A percentile compares a stretch with the other conserved stretches of the same genome.
Conservation (phyloP, 2,329 filamentous ascomycete genomes). For the Aspergillus tamarii region DNA sequence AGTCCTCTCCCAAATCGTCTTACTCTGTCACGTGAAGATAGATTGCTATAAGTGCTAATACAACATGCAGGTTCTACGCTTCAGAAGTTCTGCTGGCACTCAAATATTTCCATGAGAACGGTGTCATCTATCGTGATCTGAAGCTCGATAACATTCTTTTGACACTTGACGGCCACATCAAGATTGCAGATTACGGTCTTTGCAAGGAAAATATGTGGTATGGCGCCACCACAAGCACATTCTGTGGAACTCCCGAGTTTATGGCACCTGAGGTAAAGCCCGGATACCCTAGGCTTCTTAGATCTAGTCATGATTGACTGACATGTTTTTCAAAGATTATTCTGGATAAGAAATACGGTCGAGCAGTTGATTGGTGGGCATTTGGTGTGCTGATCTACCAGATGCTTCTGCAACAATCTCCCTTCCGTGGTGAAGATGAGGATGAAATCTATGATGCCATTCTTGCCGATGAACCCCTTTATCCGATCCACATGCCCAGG, state of each 20-base stretch:
- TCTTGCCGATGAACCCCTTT: conserved; percentile 93
- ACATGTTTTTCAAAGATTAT: conserved; percentile 67
- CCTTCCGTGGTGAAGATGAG: conserved; percentile 97
- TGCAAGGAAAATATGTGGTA: conserved; percentile 99
- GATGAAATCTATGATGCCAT: conserved; percentile 99
- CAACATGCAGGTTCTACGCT: conserved; percentile 78
- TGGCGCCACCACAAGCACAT: conserved; percentile 92
- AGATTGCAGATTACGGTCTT: conserved; percentile 96
- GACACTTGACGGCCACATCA: conserved; percentile 94
- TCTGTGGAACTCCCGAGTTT: conserved; percentile 99
- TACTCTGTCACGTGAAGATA: background rate
- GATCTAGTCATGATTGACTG: conserved; percentile 11
- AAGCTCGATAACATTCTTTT: conserved; percentile 89
- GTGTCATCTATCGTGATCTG: conserved; percentile 89
- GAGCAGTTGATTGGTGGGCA: conserved; percentile 99
- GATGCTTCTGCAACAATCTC: conserved; percentile 98
- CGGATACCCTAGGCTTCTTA: background rate
- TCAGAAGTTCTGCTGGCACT: conserved; percentile 95
- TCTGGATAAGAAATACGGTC: conserved; percentile 96
- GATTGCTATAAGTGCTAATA: background rate
- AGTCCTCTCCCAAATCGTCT: background rate
- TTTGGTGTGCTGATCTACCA: conserved; percentile 99
- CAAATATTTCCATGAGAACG: conserved; percentile 99
- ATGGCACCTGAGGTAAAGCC: conserved; percentile 90
- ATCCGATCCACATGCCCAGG: conserved; percentile 97